phyloP scores from a whole-genome alignment of 2,329 filamentous ascomycete genomes.

The Dactylellina leptospora region DNA sequence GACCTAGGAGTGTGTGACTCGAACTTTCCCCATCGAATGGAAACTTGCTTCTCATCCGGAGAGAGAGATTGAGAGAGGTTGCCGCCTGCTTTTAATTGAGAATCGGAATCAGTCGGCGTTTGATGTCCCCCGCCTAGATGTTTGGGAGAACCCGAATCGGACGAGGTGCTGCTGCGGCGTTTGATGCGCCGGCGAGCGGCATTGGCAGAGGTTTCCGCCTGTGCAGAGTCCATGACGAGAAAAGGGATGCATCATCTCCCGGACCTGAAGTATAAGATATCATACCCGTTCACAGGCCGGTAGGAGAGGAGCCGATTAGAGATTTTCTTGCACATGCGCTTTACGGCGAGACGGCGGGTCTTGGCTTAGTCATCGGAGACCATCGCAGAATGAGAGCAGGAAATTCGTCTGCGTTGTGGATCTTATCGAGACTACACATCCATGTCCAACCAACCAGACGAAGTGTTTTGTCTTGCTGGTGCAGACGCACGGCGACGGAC shows the following conservation, averaged over 20 bases:
- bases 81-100: background rate
- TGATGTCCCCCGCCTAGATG: slow-evolving; percentile 3
- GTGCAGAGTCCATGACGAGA: slow-evolving; percentile 46
- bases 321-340: slow-evolving; percentile 9
- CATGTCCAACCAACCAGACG: too few species aligned
- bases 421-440: slow-evolving; percentile 23
- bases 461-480: background rate
- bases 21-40: slow-evolving; percentile 19
- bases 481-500: slow-evolving; percentile 33
- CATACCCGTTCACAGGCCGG: background rate
- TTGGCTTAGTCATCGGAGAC: slow-evolving; percentile 24
- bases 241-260: slow-evolving; percentile 12
- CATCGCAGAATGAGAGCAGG: slow-evolving; percentile 16
- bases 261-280: background rate
- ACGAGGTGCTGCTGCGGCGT: slow-evolving; percentile 3
- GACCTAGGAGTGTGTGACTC: slow-evolving; percentile 16
- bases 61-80: background rate
- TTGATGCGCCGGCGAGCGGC: slow-evolving; percentile 43
- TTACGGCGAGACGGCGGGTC: slow-evolving; percentile 1
- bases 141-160: slow-evolving; percentile 29
- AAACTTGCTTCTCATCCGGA: slow-evolving; percentile 17
- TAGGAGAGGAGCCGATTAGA: background rate
- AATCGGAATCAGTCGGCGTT: slow-evolving; percentile 14
- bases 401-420: slow-evolving; percentile 33
- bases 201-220: slow-evolving; percentile 42